These are phyloP conservation scores for Pachyrhizus erosus DNA, from an alignment of 306 rosid species.

Conservation along the genomic window DNA sequence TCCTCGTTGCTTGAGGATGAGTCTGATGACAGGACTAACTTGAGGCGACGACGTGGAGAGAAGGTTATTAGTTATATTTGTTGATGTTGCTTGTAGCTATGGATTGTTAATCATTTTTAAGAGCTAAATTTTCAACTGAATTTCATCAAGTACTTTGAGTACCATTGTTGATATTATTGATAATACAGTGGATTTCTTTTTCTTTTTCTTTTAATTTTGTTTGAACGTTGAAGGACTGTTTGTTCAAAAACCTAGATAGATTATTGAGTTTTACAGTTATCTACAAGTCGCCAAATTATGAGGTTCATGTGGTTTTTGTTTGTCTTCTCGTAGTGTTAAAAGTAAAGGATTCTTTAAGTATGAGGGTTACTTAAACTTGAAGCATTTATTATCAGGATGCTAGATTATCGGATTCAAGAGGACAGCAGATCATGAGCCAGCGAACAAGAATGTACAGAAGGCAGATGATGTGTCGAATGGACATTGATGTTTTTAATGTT, in stretches of 20 bases:
- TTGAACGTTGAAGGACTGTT: slow-evolving; percentile 2
- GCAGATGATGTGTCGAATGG: slow-evolving; percentile 69
- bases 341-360: slow-evolving; percentile 31
- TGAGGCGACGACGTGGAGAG: slow-evolving; percentile 62
- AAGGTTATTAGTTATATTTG: slow-evolving; percentile 58
- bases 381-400: slow-evolving; percentile 67
- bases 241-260: neutral
- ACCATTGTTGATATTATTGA: neutral
- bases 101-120: neutral
- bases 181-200: neutral
- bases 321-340: neutral
- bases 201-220: neutral
- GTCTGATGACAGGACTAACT: slow-evolving; percentile 58
- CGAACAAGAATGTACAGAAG: slow-evolving; percentile 66
- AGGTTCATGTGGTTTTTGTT: slow-evolving; percentile 18
- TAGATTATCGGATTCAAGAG: slow-evolving; percentile 78
- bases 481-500: slow-evolving; percentile 66
- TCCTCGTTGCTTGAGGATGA: slow-evolving; percentile 74
- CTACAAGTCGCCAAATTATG: neutral
- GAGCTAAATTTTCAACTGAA: neutral
- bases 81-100: neutral
- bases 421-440: slow-evolving; percentile 68
- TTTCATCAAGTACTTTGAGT: neutral
- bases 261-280: neutral
- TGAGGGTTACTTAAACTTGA: slow-evolving; percentile 41